Conservation (phyloP, 2,329 filamentous ascomycete species). For the Aureobasidium sp. region DNA sequence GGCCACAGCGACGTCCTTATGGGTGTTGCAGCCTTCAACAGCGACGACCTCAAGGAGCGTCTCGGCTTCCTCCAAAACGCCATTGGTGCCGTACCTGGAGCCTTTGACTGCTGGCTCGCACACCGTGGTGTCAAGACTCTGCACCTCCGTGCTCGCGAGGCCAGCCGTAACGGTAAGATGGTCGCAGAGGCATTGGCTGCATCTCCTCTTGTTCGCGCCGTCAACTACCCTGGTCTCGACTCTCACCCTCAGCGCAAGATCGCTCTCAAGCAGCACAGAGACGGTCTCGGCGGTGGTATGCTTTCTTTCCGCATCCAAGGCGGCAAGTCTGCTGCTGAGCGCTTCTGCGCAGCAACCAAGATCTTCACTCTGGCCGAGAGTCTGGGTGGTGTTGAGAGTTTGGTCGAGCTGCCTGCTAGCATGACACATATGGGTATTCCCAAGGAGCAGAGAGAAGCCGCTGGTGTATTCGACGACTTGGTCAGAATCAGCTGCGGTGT, state of each 20-base stretch:
- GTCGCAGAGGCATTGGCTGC: conserved; percentile 71
- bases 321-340: conserved; percentile 75
- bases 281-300: conserved; percentile 95
- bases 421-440: conserved; percentile 99
- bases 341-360: conserved; percentile 82
- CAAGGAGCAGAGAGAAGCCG: conserved; percentile 78
- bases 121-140: conserved; percentile 96
- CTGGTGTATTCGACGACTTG: conserved; percentile 91
- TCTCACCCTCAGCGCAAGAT: conserved; percentile 83
- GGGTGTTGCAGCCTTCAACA: conserved; percentile 95
- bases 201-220: conserved; percentile 74
- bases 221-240: conserved; percentile 90
- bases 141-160: conserved; percentile 83
- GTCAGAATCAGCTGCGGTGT: conserved; percentile 90
- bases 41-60: conserved; percentile 65
- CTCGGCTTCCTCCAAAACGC: conserved; percentile 94
- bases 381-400: conserved; percentile 82
- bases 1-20: conserved; percentile 95
- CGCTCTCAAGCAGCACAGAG: conserved; percentile 82
- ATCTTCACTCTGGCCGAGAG: conserved; percentile 93
- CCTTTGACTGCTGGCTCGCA: conserved; percentile 97
- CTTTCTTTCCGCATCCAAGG: conserved; percentile 90
- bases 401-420: conserved; percentile 84
- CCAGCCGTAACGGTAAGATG: conserved; percentile 69
- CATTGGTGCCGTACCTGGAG: conserved; percentile 86